These are phyloP conservation scores for Fomes fomentarius DNA, from an alignment of 1,284 basidiomycete species.

Conservation along the genomic window DNA sequence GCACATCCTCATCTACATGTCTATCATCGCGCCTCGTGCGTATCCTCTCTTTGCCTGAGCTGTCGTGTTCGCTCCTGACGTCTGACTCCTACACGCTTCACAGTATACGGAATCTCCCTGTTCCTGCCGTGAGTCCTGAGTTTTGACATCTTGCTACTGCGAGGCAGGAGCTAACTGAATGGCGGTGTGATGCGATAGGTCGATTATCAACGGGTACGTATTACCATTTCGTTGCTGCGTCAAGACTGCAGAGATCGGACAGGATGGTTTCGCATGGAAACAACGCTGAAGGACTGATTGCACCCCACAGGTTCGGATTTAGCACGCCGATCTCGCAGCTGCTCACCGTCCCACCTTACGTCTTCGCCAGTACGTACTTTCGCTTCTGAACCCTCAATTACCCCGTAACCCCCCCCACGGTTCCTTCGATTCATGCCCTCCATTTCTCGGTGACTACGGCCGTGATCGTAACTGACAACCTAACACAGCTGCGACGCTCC, in stretches of 20 bases:
- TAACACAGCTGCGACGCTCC: conserved; percentile 51
- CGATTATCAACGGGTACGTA: conserved; percentile 50
- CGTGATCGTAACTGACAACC: neutral
- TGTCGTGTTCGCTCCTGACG: neutral
- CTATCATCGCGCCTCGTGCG: conserved; percentile 61
- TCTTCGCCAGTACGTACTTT: conserved; percentile 55
- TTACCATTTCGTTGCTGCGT: neutral
- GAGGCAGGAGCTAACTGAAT: no score
- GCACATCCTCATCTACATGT: conserved; percentile 63
- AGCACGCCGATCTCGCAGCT: conserved; percentile 61
- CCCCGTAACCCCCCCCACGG: neutral
- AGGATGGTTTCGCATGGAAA: neutral
- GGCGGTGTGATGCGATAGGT: neutral
- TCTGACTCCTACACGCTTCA: neutral
- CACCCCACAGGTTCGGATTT: conserved; percentile 40
- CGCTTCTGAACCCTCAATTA: neutral
- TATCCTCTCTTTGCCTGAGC: conserved; percentile 7
- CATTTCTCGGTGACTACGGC: no score
- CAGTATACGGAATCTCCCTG: conserved; percentile 21
- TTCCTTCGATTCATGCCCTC: no score
- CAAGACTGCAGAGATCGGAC: neutral
- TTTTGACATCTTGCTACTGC: no score
- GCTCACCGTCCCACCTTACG: conserved; percentile 71
- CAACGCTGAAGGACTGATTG: neutral
- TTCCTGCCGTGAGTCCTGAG: conserved; percentile 31